Evolutionary conservation across 2,329 filamentous ascomycete species (phyloP).

Genomic region (Fusarium tanahbumbuense): DNA sequence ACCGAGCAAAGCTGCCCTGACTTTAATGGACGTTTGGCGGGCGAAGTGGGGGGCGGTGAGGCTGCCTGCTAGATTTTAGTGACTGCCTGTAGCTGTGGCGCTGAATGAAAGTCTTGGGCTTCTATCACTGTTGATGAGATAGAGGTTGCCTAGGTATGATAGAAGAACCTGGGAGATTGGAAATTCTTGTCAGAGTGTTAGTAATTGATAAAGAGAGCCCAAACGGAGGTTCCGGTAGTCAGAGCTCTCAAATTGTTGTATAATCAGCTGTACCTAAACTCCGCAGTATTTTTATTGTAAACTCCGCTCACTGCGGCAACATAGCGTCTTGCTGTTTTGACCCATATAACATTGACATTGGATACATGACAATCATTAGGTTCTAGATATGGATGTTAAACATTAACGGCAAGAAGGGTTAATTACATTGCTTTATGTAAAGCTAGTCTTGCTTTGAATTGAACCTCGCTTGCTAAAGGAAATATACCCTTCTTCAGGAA

Average conservation of each 20-base stretch:
- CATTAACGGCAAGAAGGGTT: not conserved
- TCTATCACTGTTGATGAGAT: not conserved
- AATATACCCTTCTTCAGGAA: not conserved
- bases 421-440: not conserved
- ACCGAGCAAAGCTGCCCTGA: constrained; percentile 10
- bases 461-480: not conserved
- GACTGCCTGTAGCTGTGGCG: constrained; percentile 36
- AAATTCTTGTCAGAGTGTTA: not conserved
- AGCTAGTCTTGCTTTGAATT: not conserved
- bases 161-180: constrained; percentile 32
- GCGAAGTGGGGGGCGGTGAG: constrained; percentile 44
- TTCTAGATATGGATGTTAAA: not conserved
- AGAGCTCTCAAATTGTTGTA: not conserved
- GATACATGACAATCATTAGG: not conserved
- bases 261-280: constrained; percentile 15
- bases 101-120: constrained; percentile 8
- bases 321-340: not conserved
- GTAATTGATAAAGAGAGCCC: not conserved
- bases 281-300: constrained; percentile 18
- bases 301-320: constrained; percentile 33
- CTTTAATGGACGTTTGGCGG: not conserved
- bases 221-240: not conserved
- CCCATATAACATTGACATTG: not conserved
- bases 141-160: constrained; percentile 1
- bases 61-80: constrained; percentile 37